phyloP scores from a whole-genome alignment of 2,329 filamentous ascomycete genomes.

The Aspergillus unguis region DNA sequence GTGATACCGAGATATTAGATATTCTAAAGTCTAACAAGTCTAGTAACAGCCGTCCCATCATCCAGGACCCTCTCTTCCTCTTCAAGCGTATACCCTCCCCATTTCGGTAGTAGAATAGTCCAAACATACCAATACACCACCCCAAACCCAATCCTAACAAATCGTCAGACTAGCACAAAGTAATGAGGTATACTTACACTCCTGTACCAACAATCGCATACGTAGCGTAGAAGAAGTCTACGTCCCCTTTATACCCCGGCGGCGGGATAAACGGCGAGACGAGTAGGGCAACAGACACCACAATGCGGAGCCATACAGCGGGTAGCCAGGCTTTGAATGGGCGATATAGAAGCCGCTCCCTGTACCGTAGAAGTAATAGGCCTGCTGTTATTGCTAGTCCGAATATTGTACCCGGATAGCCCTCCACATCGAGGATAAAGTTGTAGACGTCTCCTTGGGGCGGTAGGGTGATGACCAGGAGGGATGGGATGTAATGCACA shows the following conservation, averaged over 20 bases:
- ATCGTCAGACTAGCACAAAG: conserved; percentile 10
- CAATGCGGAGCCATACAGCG: conserved; percentile 56
- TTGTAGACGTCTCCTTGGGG: conserved; percentile 66
- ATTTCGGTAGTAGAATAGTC: conserved; percentile 59
- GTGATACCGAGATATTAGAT: no score
- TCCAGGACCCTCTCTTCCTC: conserved; percentile 58
- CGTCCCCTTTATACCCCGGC: conserved; percentile 44
- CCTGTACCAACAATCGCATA: conserved; percentile 52
- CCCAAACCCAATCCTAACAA: conserved; percentile 53
- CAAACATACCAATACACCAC: conserved; percentile 67
- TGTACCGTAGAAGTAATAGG: conserved; percentile 58
- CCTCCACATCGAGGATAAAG: conserved; percentile 70
- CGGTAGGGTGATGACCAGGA: conserved; percentile 64
- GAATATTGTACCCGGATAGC: conserved; percentile 63
- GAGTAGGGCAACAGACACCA: conserved; percentile 54
- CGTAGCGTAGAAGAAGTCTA: conserved; percentile 50
- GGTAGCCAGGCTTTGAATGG: conserved; percentile 65
- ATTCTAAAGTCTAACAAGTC: conserved; percentile 40
- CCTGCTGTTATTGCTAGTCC: conserved; percentile 57
- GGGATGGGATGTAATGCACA: conserved; percentile 65
- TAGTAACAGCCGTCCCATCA: conserved; percentile 67
- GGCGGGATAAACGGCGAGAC: conserved; percentile 63
- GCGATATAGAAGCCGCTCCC: conserved; percentile 57
- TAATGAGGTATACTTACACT: conserved; percentile 35
- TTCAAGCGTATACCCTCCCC: conserved; percentile 60